These are phyloP conservation scores for Aspergillus sclerotioniger DNA, from an alignment of 495 filamentous ascomycete species.

Conservation along the genomic window DNA sequence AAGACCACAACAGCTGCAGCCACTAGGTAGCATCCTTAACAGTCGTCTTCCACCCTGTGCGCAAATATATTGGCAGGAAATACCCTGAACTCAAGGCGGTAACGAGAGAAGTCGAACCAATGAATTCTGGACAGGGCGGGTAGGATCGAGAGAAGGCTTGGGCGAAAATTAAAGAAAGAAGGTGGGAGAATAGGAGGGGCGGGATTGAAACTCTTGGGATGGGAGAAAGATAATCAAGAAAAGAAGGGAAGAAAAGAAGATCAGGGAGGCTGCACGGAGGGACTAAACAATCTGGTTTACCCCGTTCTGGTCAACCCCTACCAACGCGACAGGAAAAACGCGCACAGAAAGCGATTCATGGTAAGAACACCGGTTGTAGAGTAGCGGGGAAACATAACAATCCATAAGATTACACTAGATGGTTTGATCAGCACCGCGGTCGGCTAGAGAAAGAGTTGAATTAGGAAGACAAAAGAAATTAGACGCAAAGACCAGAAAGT, in stretches of 20 bases:
- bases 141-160: neutral
- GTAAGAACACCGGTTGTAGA: neutral
- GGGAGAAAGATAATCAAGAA: neutral
- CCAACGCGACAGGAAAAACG: constrained; percentile 11
- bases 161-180: constrained; percentile 4
- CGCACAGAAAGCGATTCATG: neutral
- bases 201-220: neutral
- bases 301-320: constrained; percentile 11
- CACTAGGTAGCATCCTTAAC: constrained; percentile 46
- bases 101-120: neutral
- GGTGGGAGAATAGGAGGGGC: neutral
- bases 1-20: constrained; percentile 30
- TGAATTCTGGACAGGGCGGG: neutral
- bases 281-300: constrained; percentile 6
- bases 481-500: neutral
- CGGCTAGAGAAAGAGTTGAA: neutral
- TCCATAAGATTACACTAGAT: neutral
- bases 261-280: neutral
- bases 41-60: constrained; percentile 20
- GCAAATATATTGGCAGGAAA: constrained; percentile 25
- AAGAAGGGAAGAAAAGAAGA: neutral
- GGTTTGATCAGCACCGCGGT: neutral
- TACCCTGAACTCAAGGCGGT: constrained; percentile 22
- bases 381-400: neutral
- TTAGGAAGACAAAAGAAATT: neutral